phyloP scores from a whole-genome alignment of 176 grass and related monocot species.

The Pontederia crassipes region DNA sequence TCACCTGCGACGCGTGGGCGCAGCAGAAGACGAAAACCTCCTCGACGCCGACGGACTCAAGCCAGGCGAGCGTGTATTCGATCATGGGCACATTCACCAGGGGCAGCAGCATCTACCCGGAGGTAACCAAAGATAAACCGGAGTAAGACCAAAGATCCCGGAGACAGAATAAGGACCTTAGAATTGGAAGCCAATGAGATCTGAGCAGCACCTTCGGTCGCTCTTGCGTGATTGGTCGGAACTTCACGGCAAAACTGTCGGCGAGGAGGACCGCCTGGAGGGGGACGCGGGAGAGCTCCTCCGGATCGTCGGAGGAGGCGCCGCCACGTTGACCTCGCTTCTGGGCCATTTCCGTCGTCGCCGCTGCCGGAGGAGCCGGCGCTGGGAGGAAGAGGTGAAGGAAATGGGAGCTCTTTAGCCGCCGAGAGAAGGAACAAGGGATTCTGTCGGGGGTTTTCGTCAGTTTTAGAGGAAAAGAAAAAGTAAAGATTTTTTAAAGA shows the following conservation, averaged over 20 bases:
- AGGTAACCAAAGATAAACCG: neutral
- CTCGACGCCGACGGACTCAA: constrained; percentile 68
- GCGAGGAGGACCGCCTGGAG: constrained; percentile 92
- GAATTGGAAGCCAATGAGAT: neutral
- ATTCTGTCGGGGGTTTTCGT: neutral
- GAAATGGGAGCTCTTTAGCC: neutral
- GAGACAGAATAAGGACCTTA: neutral
- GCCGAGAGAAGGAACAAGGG: neutral
- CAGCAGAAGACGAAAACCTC: constrained; percentile 88
- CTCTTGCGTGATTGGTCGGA: constrained; percentile 87
- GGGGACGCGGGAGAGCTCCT: constrained; percentile 56
- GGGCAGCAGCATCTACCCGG: constrained; percentile 67
- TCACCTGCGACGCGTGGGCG: constrained; percentile 72
- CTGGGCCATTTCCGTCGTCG: constrained; percentile 38
- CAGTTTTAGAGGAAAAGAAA: too few relatives aligned
- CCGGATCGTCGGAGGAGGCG: constrained; percentile 39
- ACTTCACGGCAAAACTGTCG: constrained; percentile 77
- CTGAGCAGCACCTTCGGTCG: constrained; percentile 59
- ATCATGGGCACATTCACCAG: constrained; percentile 90
- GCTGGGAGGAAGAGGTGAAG: neutral
- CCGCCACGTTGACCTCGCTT: constrained; percentile 49
- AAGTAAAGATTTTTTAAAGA: too few relatives aligned
- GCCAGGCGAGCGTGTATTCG: constrained; percentile 82
- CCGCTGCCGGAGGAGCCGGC: neutral
- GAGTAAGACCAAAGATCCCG: neutral